phyloP scores from a whole-genome alignment of 768 basidiomycete species.

The Psilocybe cubensis region DNA sequence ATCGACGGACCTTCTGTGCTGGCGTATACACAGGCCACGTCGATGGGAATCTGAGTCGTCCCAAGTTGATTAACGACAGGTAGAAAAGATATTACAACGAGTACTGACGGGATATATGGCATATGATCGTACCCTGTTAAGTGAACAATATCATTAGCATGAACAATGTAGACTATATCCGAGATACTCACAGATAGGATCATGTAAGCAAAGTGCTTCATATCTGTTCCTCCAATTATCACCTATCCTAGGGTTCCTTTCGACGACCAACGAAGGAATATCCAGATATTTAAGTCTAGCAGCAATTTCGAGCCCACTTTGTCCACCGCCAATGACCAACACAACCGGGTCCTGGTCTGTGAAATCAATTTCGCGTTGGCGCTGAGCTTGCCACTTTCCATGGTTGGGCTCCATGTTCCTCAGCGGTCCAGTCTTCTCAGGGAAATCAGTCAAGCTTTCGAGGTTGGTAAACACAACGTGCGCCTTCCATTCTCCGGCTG shows the following conservation, averaged over 20 bases:
- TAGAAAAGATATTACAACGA: neutral
- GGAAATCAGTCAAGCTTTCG: slow-evolving; percentile 45
- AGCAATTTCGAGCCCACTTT: slow-evolving; percentile 58
- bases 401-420: slow-evolving; percentile 44
- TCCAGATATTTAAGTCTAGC: slow-evolving; percentile 58
- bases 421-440: slow-evolving; percentile 44
- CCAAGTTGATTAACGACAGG: neutral
- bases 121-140: slow-evolving; percentile 53
- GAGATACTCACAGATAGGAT: slow-evolving; percentile 44
- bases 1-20: slow-evolving; percentile 44
- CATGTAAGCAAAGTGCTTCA: slow-evolving; percentile 58
- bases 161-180: neutral
- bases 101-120: slow-evolving; percentile 53
- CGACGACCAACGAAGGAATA: slow-evolving; percentile 54
- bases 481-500: slow-evolving; percentile 52
- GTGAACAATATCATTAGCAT: neutral
- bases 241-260: slow-evolving; percentile 53
- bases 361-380: slow-evolving; percentile 46
- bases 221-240: slow-evolving; percentile 67
- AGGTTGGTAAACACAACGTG: slow-evolving; percentile 58
- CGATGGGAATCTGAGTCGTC: slow-evolving; percentile 47
- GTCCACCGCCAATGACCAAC: slow-evolving; percentile 58
- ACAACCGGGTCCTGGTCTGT: slow-evolving; percentile 52
- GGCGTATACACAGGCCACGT: slow-evolving; percentile 60
- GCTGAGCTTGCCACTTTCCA: slow-evolving; percentile 51